Evolutionary conservation across 164 flowering plant genomes (phyloP).

Genomic region (Chloranthus sessilifolius): DNA sequence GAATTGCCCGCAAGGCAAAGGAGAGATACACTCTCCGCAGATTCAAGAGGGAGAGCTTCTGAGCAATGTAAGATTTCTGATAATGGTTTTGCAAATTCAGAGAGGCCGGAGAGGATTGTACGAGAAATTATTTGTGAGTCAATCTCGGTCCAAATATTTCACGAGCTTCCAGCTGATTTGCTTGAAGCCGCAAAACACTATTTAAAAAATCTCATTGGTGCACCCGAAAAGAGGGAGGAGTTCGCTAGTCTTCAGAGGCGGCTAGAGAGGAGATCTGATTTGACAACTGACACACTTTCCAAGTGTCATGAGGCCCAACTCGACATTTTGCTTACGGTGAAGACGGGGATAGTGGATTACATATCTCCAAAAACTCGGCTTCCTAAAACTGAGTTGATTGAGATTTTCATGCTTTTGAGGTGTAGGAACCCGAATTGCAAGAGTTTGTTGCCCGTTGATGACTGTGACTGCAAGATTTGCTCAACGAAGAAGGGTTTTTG

Average conservation of each 20-base stretch:
- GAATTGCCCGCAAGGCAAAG: conserved; percentile 81
- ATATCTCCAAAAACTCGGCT: conserved; percentile 34
- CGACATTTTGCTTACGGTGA: conserved; percentile 65
- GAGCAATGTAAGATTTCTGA: conserved; percentile 30
- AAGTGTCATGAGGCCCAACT: conserved; percentile 63
- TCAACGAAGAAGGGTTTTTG: conserved; percentile 81
- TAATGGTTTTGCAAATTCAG: conserved; percentile 38
- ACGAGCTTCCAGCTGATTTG: conserved; percentile 57
- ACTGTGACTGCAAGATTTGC: conserved; percentile 96
- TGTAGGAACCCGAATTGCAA: conserved; percentile 76
- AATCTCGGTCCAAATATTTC: conserved; percentile 45
- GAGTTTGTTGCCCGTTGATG: conserved; percentile 71
- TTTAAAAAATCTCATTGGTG: conserved; percentile 43
- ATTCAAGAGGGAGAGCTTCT: conserved; percentile 50
- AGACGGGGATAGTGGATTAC: conserved; percentile 54
- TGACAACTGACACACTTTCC: conserved; percentile 56
- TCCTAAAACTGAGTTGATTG: conserved; percentile 52
- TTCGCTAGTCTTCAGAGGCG: conserved; percentile 45
- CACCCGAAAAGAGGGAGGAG: conserved; percentile 60
- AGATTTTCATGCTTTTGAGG: conserved; percentile 63
- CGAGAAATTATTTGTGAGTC: conserved; percentile 65
- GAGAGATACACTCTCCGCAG: conserved; percentile 41
- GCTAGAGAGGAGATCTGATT: conserved; percentile 69
- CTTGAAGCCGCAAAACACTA: conserved; percentile 53
- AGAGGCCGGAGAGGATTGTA: conserved; percentile 58